Base-by-base conservation (phyloP, 257 asterid species). In the Perilla frutescens region DNA sequence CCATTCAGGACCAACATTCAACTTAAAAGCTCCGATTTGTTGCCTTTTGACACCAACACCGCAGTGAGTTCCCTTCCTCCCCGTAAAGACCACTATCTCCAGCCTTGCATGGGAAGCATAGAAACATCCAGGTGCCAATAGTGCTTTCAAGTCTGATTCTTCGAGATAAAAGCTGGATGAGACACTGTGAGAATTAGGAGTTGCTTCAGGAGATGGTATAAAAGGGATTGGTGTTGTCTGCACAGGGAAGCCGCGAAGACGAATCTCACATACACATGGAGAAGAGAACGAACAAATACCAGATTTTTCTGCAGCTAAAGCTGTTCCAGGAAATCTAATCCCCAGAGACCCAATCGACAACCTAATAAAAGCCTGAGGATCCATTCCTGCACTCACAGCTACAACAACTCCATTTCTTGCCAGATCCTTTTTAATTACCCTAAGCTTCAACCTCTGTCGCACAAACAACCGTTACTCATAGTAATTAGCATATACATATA, bases 211-310 rank as follows among this genome's bases (percentile, higher is more conserved):
- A 37, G 97, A 88, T 49, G 96, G 83, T 65, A 94, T 41, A 48
- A 87, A 85, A 62, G 96, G 99, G 70, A 91, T 65, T 15, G 87
- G 57, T 41, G 93, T 80, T 37, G 92, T 94, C 87, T 94, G 99
- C 55, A 91, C 96, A 57, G 99, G 99, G 80, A 94, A 94, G 79
- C 99, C 99, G 41, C 93, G 96, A 56, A 94, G 90, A 57, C 97
- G 97, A 65, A 94, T 89, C 86, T 94, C 97, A 74, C 99, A 90
- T 14, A 78, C 78, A 72, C 91, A 94, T 13, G 97, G 88, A 51
- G 96, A 83, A 74, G 96, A 75, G 62, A 89, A 54, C 34, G 87
- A 80, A 36, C 76, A 83, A 67, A 81, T 72, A 73, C 89, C 89
- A 8, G 92, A 77, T 77, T 86, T 89, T 31, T 85, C 49, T 5